A percentile compares a stretch with the other conserved stretches of the same genome.
Evolutionary conservation across 345 rosid species (phyloP).

Genomic region (Erysimum cheiranthoides): DNA sequence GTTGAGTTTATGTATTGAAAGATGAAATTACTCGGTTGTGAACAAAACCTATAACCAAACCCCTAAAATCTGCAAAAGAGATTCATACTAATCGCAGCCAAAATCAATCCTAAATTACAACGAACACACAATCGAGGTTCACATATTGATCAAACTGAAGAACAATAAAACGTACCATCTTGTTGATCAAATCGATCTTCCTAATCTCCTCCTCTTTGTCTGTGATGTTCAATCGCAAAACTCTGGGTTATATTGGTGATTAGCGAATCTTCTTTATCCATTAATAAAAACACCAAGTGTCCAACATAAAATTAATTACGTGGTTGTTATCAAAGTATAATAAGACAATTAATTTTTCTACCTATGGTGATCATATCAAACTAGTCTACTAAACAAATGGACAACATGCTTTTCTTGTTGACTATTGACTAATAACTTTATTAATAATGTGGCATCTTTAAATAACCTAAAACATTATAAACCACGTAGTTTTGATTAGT

Average conservation of each 20-base stretch:
- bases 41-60: conserved; percentile 26
- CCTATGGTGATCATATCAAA: too few relatives aligned
- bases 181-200: conserved; percentile 30
- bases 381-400: too few relatives aligned
- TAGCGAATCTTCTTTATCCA: conserved; percentile 1
- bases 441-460: too few relatives aligned
- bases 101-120: conserved; percentile 13
- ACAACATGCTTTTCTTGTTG: too few relatives aligned
- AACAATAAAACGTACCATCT: conserved; percentile 38
- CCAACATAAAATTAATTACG: too few relatives aligned
- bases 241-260: conserved; percentile 4
- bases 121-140: conserved; percentile 16
- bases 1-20: neutral
- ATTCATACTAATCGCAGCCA: conserved; percentile 2
- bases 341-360: too few relatives aligned
- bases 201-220: neutral
- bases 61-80: neutral
- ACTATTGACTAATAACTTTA: too few relatives aligned
- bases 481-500: too few relatives aligned
- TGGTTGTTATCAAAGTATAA: too few relatives aligned
- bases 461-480: too few relatives aligned
- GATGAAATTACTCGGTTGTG: neutral
- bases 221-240: conserved; percentile 28
- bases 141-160: neutral
- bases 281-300: too few relatives aligned